phyloP scores from a whole-genome alignment of 305 asterid genomes.

The Ilex paraguariensis region DNA sequence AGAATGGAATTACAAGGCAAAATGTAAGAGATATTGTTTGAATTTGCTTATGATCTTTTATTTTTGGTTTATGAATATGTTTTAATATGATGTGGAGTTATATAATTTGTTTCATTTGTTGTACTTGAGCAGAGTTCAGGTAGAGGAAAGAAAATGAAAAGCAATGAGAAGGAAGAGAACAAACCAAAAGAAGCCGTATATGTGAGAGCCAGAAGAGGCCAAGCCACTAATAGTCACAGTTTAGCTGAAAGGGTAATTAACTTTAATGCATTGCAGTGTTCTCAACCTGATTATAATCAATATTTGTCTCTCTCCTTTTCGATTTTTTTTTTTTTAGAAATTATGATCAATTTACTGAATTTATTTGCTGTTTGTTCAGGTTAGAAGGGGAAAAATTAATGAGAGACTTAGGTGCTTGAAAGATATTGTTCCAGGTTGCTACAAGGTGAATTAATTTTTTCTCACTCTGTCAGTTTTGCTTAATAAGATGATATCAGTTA shows the following conservation, averaged over 20 bases:
- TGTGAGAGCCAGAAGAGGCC: constrained; percentile 90
- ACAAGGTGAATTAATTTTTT: constrained; percentile 44
- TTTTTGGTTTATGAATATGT: no score
- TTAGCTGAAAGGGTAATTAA: constrained; percentile 80
- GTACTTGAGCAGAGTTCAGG: constrained; percentile 28
- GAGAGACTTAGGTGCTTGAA: constrained; percentile 76
- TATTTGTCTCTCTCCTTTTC: not conserved
- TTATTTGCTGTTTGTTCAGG: constrained; percentile 29
- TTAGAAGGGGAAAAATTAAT: constrained; percentile 83
- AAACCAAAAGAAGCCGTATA: constrained; percentile 62
- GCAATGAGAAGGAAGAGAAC: constrained; percentile 34
- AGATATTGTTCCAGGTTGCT: constrained; percentile 92
- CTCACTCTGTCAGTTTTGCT: not conserved
- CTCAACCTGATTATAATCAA: not conserved
- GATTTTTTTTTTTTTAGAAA: not conserved
- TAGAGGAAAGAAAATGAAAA: constrained; percentile 50
- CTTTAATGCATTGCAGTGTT: not conserved
- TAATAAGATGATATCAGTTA: not conserved
- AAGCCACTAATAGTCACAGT: constrained; percentile 95
- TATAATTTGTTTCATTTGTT: not conserved
- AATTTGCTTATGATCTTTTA: not conserved
- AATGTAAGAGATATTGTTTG: constrained; percentile 27
- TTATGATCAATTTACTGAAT: not conserved
- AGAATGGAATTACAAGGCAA: constrained; percentile 35
- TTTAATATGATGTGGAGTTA: no score